Evolutionary conservation across 148 eudicot genomes (phyloP).

Genomic region (Arbutus unedo): DNA sequence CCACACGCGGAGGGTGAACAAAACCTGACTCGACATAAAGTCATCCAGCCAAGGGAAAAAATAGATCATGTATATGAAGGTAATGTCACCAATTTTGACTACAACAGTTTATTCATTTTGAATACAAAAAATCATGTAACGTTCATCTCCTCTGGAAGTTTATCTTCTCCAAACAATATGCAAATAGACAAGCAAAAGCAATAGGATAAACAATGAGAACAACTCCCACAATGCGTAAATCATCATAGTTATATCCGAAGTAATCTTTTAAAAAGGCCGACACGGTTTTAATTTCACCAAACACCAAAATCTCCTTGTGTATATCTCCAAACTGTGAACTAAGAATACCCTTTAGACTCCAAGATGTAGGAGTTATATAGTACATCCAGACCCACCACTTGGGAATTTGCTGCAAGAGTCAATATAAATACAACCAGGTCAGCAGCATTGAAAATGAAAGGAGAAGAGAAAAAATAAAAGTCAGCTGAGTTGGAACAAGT

Average conservation of each 20-base stretch:
- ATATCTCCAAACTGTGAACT: neutral
- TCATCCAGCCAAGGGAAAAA: too few relatives aligned
- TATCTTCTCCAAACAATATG: neutral
- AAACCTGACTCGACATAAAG: too few relatives aligned
- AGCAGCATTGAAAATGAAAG: neutral
- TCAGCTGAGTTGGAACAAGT: neutral
- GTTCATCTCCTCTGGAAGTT: constrained; percentile 1
- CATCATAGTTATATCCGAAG: neutral
- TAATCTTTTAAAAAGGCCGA: too few relatives aligned
- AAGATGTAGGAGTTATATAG: too few relatives aligned
- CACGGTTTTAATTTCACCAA: too few relatives aligned
- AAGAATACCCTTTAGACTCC: too few relatives aligned
- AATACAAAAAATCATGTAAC: neutral
- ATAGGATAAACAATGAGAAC: neutral
- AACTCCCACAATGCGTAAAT: neutral
- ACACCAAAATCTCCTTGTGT: too few relatives aligned
- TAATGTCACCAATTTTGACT: neutral
- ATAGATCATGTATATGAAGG: too few relatives aligned
- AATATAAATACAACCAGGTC: neutral
- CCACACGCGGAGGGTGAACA: too few relatives aligned
- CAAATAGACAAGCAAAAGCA: neutral
- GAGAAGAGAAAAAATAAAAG: neutral
- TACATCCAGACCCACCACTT: too few relatives aligned
- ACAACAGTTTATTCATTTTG: neutral
- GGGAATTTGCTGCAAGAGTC: too few relatives aligned